Evolutionary conservation across 805 yeast genomes (phyloP).

Genomic region (Kodamaea leandrae): DNA sequence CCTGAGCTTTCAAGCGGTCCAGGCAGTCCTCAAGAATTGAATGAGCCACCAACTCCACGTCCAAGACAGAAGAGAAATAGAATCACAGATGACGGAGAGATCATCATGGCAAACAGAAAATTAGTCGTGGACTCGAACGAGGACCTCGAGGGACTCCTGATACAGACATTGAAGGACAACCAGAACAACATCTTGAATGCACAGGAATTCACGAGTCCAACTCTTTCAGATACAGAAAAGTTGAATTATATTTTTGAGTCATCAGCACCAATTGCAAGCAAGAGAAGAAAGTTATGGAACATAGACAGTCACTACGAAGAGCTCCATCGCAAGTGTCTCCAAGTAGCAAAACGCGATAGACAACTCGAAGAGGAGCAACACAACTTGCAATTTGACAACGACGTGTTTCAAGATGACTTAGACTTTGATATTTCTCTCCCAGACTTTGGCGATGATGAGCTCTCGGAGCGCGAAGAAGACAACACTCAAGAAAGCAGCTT

Average conservation of each 20-base stretch:
- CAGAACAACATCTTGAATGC: conserved; percentile 23
- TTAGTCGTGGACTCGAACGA: conserved; percentile 44
- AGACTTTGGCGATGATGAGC: conserved; percentile 12
- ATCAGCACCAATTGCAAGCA: conserved; percentile 26
- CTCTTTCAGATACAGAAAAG: conserved; percentile 31
- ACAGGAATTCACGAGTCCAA: background rate
- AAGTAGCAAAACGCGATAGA: conserved; percentile 24
- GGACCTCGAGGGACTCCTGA: conserved; percentile 45
- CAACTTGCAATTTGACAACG: conserved; percentile 16
- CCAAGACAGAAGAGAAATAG: conserved; percentile 31
- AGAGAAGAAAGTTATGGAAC: conserved; percentile 31
- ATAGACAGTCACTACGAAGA: conserved; percentile 28
- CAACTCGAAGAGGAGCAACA: conserved; percentile 20
- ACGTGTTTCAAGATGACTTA: conserved; percentile 19
- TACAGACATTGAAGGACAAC: conserved; percentile 30
- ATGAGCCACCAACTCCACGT: conserved; percentile 28
- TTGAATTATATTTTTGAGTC: conserved; percentile 34
- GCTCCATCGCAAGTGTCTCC: conserved; percentile 28
- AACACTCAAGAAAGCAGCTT: conserved; percentile 12
- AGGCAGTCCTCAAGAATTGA: conserved; percentile 12
- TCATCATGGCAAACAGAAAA: conserved; percentile 47
- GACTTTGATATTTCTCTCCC: conserved; percentile 29
- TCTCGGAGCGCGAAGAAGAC: conserved; percentile 20
- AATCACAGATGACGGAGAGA: conserved; percentile 39
- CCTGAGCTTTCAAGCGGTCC: background rate